Percentiles rank a stretch among this genome's conserved stretches.
Conservation (phyloP, 495 filamentous ascomycete species). For the Rusavskia elegans region DNA sequence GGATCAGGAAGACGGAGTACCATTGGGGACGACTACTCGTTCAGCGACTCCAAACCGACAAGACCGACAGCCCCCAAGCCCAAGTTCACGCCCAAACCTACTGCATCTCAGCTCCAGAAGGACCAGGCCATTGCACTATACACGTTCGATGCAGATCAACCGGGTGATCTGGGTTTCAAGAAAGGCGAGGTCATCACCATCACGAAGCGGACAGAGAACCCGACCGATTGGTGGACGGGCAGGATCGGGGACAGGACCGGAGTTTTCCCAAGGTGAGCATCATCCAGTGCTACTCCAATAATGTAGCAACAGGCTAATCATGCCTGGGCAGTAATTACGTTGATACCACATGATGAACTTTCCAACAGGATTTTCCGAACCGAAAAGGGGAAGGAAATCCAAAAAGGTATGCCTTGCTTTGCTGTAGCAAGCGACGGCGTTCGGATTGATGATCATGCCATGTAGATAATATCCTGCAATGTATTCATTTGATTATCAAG, state of each 20-base stretch:
- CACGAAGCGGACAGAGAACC: conserved; percentile 83
- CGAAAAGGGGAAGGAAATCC: not conserved
- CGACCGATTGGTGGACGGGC: conserved; percentile 79
- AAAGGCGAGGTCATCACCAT: conserved; percentile 98
- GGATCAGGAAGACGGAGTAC: conserved; percentile 27
- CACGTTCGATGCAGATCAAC: conserved; percentile 86
- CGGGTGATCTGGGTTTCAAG: conserved; percentile 86
- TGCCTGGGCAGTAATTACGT: conserved; percentile 12
- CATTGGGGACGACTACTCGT: conserved; percentile 40
- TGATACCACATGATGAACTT: conserved; percentile 2
- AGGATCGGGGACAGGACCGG: conserved; percentile 46
- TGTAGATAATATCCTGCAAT: too few species aligned
- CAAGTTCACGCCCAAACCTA: conserved; percentile 43
- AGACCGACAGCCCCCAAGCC: conserved; percentile 82
- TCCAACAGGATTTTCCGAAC: too few species aligned
- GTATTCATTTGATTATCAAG: too few species aligned
- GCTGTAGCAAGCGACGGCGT: not conserved
- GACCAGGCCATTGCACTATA: conserved; percentile 84
- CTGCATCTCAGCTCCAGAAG: conserved; percentile 48
- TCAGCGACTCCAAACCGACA: conserved; percentile 36
- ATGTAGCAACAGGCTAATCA: not conserved
- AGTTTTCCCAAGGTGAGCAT: conserved; percentile 36
- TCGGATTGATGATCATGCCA: not conserved
- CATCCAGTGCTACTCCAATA: not conserved
- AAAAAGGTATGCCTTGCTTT: not conserved